Evolutionary conservation across 2,329 filamentous ascomycete genomes (phyloP).

Genomic region (Ophiostoma novo-ulmi): DNA sequence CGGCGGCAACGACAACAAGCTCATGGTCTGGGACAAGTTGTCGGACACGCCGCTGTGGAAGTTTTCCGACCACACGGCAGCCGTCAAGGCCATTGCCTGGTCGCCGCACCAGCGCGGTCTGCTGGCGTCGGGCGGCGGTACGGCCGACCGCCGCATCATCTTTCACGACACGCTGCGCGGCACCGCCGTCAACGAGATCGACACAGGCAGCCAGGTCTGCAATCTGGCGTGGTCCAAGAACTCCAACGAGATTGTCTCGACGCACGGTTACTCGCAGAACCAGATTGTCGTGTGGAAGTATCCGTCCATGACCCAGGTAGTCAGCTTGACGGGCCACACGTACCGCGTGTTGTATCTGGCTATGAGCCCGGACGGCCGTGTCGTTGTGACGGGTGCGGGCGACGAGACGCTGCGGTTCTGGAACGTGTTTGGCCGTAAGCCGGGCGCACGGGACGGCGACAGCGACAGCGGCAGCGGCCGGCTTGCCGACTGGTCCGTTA

Average conservation of each 20-base stretch:
- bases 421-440: slow-evolving; percentile 86
- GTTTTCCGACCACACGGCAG: slow-evolving; percentile 89
- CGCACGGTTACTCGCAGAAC: slow-evolving; percentile 95
- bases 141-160: slow-evolving; percentile 91
- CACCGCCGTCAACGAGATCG: slow-evolving; percentile 74
- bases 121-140: slow-evolving; percentile 92
- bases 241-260: slow-evolving; percentile 94
- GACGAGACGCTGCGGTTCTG: slow-evolving; percentile 96
- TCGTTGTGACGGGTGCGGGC: slow-evolving; percentile 90
- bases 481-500: slow-evolving; percentile 76
- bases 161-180: slow-evolving; percentile 96
- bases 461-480: slow-evolving; percentile 48
- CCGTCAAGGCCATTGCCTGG: slow-evolving; percentile 97
- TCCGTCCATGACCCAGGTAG: slow-evolving; percentile 94
- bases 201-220: slow-evolving; percentile 98
- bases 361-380: slow-evolving; percentile 93
- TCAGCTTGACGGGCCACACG: slow-evolving; percentile 90
- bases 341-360: slow-evolving; percentile 88
- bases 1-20: slow-evolving; percentile 96
- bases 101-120: slow-evolving; percentile 92
- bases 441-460: slow-evolving; percentile 64
- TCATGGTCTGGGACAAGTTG: slow-evolving; percentile 97
- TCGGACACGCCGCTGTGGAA: slow-evolving; percentile 89
- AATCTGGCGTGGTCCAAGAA: slow-evolving; percentile 97
- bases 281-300: slow-evolving; percentile 99